Base-by-base conservation (phyloP, 139 green algal species). In the Haematococcus lacustris region DNA sequence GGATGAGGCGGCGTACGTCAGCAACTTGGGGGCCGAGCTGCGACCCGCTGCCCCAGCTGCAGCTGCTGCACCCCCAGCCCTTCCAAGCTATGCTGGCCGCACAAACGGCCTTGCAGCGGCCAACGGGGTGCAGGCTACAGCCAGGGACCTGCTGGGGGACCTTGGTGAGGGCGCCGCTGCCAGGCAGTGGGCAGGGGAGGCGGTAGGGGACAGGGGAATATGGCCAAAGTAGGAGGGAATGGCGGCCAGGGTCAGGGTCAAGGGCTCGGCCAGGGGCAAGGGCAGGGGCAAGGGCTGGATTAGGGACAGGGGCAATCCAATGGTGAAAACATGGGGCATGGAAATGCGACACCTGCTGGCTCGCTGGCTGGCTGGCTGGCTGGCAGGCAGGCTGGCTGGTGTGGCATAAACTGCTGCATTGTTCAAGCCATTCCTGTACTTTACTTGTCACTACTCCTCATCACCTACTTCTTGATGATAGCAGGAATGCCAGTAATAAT, bases 1-100 rank as follows among this genome's bases (percentile, higher is more conserved):
- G 70, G 89, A 98, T 63, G 93, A 96, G 76, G 75, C 74, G 28
- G 77, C 89, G 50, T 90, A 93, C 66, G 67, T 81, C 3, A 64
- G 75, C 43, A 84, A 82, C 67, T 81, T 65, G 71, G 73, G 34
- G 38, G 62, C 3, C 66, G 75, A 39, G 83, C 80, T 71, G 59
- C 60, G 71, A 69, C n/a, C 33, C 25, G 30, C 38, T 32, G 40
- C n/a, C 25, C n/a, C 37, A 2, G 66, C 38, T 32, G 39, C 39
- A 23, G 60, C 60, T 17, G 60, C 60, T 23, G 60, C 25, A 32
- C 32, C 30, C 9, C 30, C 60, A 66, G 57, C 23, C 3, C 40
- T 33, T 23, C 6, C 66, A 28, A 41, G 25, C 13, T 33, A 30
- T 6, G 33, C 30, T 41, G 61, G 30, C 26, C n/a, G 9, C 30